A percentile compares a stretch with the other conserved stretches of the same genome.
Conservation (phyloP, 768 basidiomycete species). For the Thelephora ganbajun region DNA sequence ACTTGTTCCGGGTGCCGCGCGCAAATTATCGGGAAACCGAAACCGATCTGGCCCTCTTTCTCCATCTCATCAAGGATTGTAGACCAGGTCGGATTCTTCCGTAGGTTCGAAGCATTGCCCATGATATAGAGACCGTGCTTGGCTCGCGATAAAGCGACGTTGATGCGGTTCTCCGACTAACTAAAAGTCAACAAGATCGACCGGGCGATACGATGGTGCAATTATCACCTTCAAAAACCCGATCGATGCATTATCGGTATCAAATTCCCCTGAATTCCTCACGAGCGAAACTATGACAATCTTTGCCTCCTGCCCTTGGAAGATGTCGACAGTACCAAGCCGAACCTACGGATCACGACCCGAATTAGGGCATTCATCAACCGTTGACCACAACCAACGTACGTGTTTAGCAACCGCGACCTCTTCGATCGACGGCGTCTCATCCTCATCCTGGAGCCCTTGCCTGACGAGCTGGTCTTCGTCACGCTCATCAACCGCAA, state of each 20-base stretch:
- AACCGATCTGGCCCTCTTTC: constrained; percentile 28
- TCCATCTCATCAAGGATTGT: constrained; percentile 45
- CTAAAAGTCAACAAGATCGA: not conserved
- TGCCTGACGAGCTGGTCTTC: constrained; percentile 42
- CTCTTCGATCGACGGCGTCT: constrained; percentile 14
- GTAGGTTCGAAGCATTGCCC: constrained; percentile 47
- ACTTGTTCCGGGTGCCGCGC: constrained; percentile 34
- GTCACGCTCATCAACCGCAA: constrained; percentile 59
- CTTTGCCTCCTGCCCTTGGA: constrained; percentile 62
- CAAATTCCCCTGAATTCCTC: constrained; percentile 44
- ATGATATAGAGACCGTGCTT: constrained; percentile 62
- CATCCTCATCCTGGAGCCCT: constrained; percentile 22
- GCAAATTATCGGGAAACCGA: constrained; percentile 43
- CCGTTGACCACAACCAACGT: constrained; percentile 28
- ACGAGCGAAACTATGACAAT: constrained; percentile 67
- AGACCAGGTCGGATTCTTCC: constrained; percentile 43
- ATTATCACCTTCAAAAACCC: constrained; percentile 56
- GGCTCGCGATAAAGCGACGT: constrained; percentile 61
- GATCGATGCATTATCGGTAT: constrained; percentile 30
- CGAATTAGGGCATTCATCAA: not conserved
- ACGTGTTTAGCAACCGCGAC: constrained; percentile 23
- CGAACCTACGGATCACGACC: constrained; percentile 29
- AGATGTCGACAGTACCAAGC: constrained; percentile 66
- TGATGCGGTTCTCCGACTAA: constrained; percentile 42
- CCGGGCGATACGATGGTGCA: not conserved